Base-by-base conservation (phyloP, 306 rosid genomes). In the Dalbergia cultrata region DNA sequence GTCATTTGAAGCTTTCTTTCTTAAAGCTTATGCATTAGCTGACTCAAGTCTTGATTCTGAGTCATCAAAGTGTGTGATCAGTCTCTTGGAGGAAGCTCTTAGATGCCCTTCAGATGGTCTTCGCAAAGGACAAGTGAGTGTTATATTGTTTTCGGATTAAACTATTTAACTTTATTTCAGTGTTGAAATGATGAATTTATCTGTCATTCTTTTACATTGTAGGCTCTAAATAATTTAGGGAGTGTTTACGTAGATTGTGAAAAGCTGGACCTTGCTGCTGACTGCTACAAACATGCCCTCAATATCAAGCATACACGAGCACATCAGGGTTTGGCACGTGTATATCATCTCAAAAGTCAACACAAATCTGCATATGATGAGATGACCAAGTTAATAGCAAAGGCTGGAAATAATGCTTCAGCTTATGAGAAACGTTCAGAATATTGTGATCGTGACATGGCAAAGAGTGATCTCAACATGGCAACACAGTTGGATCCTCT, bases 361-460 rank as follows among this genome's bases (percentile, higher is more conserved):
- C 90, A 94, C 60, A 90, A 92, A 87, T 87, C 89, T 86, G 98
- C 98, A 19, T 92, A 94, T 79, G 98, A 92, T 84, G 98, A 92
- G 87, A 94, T 94, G 98, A 92, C 98, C 31, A 92, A 92, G 75
- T 88, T 94, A 76, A 92, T 94, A 76, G 98, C 90, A 87, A 94
- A 90, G 82, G 97, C 98, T 6, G 70, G 84, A 18, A 89, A 82
- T 78, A 94, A 90, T 76, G 94, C 98, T 74, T 94, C 98, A 12
- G 98, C 98, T 80, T 94, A 84, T 64, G 98, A 94, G 80, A 94
- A 94, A 81, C 97, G 98, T 43, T 92, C 98, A 37, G 98, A 94
- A 85, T 94, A 94, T 78, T 90, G 98, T 86, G 97, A 92, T 63
- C 93, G 98, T 68, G 95, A 94, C 85, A 94, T 92, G 98, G 98